Evolutionary conservation across 1,139 yeast genomes (phyloP).

Genomic region (Trichomonascaceae sp.): DNA sequence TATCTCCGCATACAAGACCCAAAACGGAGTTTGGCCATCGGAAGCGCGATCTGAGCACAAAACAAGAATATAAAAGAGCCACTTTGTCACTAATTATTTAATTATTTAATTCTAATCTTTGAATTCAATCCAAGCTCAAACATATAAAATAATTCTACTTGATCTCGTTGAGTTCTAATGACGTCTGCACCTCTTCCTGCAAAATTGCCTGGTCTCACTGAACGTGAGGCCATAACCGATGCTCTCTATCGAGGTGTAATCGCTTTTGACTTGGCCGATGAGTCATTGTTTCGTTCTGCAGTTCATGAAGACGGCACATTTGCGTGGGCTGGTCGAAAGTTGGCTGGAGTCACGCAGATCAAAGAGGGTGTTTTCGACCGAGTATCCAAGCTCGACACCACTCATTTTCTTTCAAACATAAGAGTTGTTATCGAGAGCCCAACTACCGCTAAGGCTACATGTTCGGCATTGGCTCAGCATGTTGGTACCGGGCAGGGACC

Average conservation of each 20-base stretch:
- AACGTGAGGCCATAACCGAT: not conserved
- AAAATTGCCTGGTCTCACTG: not conserved
- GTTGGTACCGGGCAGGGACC: not conserved
- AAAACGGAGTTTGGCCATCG: not conserved
- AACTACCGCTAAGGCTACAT: not conserved
- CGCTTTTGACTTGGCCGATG: not conserved
- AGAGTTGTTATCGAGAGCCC: not conserved
- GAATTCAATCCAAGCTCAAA: not conserved
- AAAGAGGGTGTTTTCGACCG: not conserved
- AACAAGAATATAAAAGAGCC: not conserved
- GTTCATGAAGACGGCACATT: not conserved
- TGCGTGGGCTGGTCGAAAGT: not conserved
- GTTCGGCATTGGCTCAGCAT: not conserved
- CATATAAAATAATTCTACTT: no score
- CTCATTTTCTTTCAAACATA: not conserved
- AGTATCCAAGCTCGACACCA: not conserved
- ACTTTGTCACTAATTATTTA: not conserved
- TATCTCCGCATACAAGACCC: not conserved
- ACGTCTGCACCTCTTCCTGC: not conserved
- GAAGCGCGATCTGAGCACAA: not conserved
- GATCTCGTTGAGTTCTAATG: not conserved
- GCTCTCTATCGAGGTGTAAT: not conserved
- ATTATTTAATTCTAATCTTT: not conserved
- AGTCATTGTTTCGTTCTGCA: not conserved
- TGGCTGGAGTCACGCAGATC: not conserved